Conservation (phyloP, 2,329 filamentous ascomycete species). For the Colletotrichum camelliae region DNA sequence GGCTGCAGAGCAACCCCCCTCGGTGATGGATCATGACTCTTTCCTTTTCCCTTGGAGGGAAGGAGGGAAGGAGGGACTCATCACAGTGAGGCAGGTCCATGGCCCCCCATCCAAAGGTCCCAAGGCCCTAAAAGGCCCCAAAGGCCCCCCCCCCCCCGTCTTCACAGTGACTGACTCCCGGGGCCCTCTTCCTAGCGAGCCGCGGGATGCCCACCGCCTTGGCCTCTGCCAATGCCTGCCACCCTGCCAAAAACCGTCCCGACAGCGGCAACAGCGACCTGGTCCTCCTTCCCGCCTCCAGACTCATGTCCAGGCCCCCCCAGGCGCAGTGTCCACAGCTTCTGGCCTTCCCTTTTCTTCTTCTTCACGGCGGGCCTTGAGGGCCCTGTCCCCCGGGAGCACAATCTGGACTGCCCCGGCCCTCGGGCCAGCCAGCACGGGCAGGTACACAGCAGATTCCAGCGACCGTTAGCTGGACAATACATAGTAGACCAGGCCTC, state of each 20-base stretch:
- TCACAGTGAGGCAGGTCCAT: too few relatives aligned
- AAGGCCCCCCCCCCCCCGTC: not conserved
- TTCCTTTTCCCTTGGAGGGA: not conserved
- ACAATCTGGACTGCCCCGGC: conserved; percentile 29
- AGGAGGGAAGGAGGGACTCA: not conserved
- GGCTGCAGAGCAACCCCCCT: not conserved
- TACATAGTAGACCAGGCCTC: not conserved
- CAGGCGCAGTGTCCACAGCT: not conserved
- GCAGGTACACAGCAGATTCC: not conserved
- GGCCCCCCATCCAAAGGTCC: too few relatives aligned
- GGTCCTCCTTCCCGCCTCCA: not conserved
- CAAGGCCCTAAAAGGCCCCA: too few relatives aligned
- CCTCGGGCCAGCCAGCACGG: conserved; percentile 2
- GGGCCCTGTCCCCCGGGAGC: conserved; percentile 32
- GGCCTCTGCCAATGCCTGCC: not conserved
- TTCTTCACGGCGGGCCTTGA: not conserved
- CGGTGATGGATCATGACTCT: not conserved
- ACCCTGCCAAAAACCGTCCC: not conserved
- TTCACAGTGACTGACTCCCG: not conserved
- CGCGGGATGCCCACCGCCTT: not conserved
- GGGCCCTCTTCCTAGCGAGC: not conserved
- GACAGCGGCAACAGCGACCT: not conserved
- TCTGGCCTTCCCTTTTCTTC: not conserved
- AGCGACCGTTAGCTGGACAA: not conserved
- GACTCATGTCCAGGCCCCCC: not conserved